Evolutionary conservation across 495 filamentous ascomycete genomes (phyloP).

Genomic region (Annulohypoxylon maeteangense): DNA sequence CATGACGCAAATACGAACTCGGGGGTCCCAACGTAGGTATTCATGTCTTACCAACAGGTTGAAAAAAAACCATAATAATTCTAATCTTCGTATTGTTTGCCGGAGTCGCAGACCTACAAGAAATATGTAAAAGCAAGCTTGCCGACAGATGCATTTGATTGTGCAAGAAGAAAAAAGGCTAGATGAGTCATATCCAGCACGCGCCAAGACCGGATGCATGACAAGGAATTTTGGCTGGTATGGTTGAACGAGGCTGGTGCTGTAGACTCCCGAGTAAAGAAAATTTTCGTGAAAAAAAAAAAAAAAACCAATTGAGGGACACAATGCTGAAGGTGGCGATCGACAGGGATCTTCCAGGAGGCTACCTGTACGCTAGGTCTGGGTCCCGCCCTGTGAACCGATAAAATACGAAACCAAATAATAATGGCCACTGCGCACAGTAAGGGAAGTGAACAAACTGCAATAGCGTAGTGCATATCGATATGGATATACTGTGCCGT

Average conservation of each 20-base stretch:
- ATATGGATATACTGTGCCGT: background rate
- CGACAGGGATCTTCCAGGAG: slow-evolving; percentile 34
- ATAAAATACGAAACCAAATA: slow-evolving; percentile 45
- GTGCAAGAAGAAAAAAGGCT: slow-evolving; percentile 11
- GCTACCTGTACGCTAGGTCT: slow-evolving; percentile 26
- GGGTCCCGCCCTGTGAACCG: slow-evolving; percentile 36
- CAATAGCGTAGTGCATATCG: background rate
- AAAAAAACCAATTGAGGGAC: slow-evolving; percentile 5
- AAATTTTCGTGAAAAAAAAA: slow-evolving; percentile 22
- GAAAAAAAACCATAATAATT: background rate
- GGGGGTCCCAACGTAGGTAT: background rate
- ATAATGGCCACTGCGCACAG: slow-evolving; percentile 18
- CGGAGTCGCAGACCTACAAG: background rate
- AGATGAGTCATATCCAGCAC: slow-evolving; percentile 40
- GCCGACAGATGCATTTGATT: slow-evolving; percentile 34
- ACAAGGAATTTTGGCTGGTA: slow-evolving; percentile 41
- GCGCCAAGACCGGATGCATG: slow-evolving; percentile 35
- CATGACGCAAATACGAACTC: slow-evolving; percentile 10
- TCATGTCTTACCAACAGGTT: background rate
- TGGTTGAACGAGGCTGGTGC: slow-evolving; percentile 39
- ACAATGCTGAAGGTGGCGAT: slow-evolving; percentile 29
- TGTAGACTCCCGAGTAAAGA: slow-evolving; percentile 9
- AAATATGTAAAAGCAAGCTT: slow-evolving; percentile 4
- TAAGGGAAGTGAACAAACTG: slow-evolving; percentile 18
- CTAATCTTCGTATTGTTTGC: background rate